Evolutionary conservation across 1,284 basidiomycete species (phyloP), one percentile per base, ranked within the genome.

Genomic region (Fistulinella cinereoalba): DNA sequence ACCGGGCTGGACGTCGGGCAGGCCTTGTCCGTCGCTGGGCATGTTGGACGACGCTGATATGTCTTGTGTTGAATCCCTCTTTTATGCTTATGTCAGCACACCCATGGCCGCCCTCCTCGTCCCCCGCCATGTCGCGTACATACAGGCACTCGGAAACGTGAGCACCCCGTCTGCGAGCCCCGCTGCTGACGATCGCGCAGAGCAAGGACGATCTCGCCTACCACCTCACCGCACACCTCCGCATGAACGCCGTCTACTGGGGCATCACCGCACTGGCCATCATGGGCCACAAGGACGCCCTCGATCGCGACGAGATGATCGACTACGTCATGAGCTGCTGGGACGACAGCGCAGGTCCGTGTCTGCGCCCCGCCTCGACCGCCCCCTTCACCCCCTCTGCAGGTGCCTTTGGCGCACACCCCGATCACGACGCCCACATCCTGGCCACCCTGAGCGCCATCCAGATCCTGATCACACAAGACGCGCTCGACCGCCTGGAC

Each of bases 231-330:
- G 79, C 93, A 8, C 96, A 99, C 69, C 77, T 99, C 8, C 90
- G 96, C 9, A 76, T 98, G 70, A 99, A 98, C 66, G 96, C 94
- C 9, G 78, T 98, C 15, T 99, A 98, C 69, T 99, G 96, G 96
- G 96, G 92, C 10, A 73, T 96, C 22, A 92, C 88, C 0, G 92
- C 96, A 0, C 72, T 97, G 3, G 86, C 79, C 41, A 75, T 94
- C 24, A 87, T 99, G 82, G 80, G 78, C 0, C 79, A 78, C 22
- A 74, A 81, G 37, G 85, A 94, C 40, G 90, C 89, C 0, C 71
- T 99, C 18, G 78, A 88, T 54, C 71, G 85, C 39, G 81, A 90
- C 12, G 92, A 91, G 49, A 90, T 93, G 78, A 79, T 99, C 36
- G 77, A 81, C 7, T 99, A 91, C 66, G 92, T 98, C 29, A 80